Evolutionary conservation across 2,329 filamentous ascomycete genomes (phyloP), one percentile per base, ranked within the genome.

Genomic region (Drechslerella dactyloides): DNA sequence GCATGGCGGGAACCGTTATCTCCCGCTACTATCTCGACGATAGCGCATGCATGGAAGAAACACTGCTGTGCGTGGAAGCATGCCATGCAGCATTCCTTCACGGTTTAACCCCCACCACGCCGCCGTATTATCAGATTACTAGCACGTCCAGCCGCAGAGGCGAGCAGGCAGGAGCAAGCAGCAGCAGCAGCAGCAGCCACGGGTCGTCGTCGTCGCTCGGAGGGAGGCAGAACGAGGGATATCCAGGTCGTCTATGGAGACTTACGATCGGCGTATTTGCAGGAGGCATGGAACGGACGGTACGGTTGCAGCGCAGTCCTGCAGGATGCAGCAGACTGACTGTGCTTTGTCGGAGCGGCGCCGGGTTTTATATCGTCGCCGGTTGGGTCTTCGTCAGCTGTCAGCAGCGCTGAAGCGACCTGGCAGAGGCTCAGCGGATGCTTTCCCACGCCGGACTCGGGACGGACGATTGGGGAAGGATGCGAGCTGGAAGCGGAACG

Each of bases 231-330:
- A 35, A 53, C 19, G 40, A 54, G 50, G 13, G 21, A 44, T 33
- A 53, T 54, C 58, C 42, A 69, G 51, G 54, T 37, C 33, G 42
- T 33, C 21, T 37, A 44, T 62, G 4, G 46, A 57, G 19, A 69
- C 65, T 69, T 69, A 69, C 65, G 62, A 69, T 69, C 52, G 65
- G 65, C 53, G 52, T 33, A 58, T 69, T 63, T 63, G 65, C 65
- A 57, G 65, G 65, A 53, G 65, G 65, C 65, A 69, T 69, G 58
- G 65, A 40, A 69, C 46, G 46, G 48, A 69, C 46, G 46, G 48
- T 57, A 58, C 11, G 52, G 57, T 46, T 42, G 24, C 51, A 19
- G 55, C 23, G 27, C 27, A 42, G 37, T 50, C 35, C 50, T 57
- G 51, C 52, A 57, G 52, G 52, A 58, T 58, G 65, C 53, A 57